A percentile compares a stretch with the other conserved stretches of the same genome.
phyloP scores from a whole-genome alignment of 2,329 filamentous ascomycete genomes.

The Colletotrichum spaethianum region DNA sequence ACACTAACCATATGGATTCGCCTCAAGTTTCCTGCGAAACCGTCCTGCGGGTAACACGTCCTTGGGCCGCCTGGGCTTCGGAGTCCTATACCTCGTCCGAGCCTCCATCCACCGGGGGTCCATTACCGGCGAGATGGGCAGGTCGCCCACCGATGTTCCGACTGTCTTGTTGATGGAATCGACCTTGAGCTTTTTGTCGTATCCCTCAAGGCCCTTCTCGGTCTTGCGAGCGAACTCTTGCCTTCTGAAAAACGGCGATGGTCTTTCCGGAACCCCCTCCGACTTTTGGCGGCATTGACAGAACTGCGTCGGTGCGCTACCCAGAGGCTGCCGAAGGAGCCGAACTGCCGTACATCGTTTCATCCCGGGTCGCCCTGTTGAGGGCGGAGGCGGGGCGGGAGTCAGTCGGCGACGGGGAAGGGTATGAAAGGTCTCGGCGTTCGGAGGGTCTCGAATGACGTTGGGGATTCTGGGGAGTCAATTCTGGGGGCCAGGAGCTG shows the following conservation, averaged over 20 bases:
- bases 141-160: constrained; percentile 58
- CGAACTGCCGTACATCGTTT: neutral
- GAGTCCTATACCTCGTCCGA: constrained; percentile 57
- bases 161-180: constrained; percentile 60
- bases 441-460: constrained; percentile 1
- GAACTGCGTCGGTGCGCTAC: neutral
- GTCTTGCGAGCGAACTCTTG: constrained; percentile 44
- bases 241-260: neutral
- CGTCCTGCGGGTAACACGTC: constrained; percentile 48
- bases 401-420: neutral
- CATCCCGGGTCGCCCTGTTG: neutral
- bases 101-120: constrained; percentile 64
- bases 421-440: neutral
- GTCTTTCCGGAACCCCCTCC: neutral
- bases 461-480: neutral
- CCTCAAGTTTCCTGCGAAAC: constrained; percentile 71
- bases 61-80: constrained; percentile 50
- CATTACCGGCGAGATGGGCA: constrained; percentile 70
- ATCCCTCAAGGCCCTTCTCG: constrained; percentile 50
- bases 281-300: constrained; percentile 37
- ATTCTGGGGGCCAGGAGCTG: neutral
- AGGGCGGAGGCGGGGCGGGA: neutral
- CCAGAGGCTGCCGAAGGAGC: neutral
- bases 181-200: constrained; percentile 52
- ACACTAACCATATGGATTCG: constrained; percentile 75